Conservation (phyloP, 495 filamentous ascomycete genomes). For the Talaromyces nanjingensis region DNA sequence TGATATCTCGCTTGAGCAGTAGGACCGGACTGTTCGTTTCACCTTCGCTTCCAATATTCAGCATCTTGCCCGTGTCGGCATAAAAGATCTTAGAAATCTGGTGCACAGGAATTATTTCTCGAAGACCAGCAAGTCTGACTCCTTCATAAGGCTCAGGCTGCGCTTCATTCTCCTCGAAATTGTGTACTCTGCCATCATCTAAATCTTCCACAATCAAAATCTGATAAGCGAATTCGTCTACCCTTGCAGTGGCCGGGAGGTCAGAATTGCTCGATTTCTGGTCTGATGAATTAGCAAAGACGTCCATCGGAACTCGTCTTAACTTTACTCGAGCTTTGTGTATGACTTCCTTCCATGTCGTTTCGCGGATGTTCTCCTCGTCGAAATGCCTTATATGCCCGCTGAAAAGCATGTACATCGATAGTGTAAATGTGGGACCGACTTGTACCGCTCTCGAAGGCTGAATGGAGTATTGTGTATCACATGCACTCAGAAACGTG, state of each 20-base stretch:
- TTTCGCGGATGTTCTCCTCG: slow-evolving; percentile 59
- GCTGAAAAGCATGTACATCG: slow-evolving; percentile 94
- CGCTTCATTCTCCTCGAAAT: slow-evolving; percentile 58
- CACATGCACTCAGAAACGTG: slow-evolving; percentile 81
- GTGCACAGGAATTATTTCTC: slow-evolving; percentile 79
- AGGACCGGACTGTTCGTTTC: slow-evolving; percentile 82
- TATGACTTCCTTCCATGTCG: slow-evolving; percentile 96
- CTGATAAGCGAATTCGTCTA: slow-evolving; percentile 80
- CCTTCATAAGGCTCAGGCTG: slow-evolving; percentile 64
- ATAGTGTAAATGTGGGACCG: slow-evolving; percentile 80
- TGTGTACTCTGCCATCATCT: slow-evolving; percentile 84
- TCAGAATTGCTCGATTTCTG: slow-evolving; percentile 15
- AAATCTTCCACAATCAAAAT: slow-evolving; percentile 86
- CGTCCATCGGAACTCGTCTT: slow-evolving; percentile 47
- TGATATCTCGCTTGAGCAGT: slow-evolving; percentile 75
- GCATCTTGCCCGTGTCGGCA: slow-evolving; percentile 87
- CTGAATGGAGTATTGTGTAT: slow-evolving; percentile 69
- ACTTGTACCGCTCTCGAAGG: slow-evolving; percentile 67
- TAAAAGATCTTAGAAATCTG: slow-evolving; percentile 97
- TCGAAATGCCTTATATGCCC: slow-evolving; percentile 65
- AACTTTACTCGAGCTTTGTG: slow-evolving; percentile 88
- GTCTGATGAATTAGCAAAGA: slow-evolving; percentile 20
- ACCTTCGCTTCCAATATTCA: slow-evolving; percentile 76
- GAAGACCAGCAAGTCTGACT: slow-evolving; percentile 65
- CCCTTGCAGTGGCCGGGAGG: slow-evolving; percentile 42